Evolutionary conservation across 148 eudicot species (phyloP), one percentile per base, ranked within the genome.

Genomic region (Rhododendron kiyosumense): DNA sequence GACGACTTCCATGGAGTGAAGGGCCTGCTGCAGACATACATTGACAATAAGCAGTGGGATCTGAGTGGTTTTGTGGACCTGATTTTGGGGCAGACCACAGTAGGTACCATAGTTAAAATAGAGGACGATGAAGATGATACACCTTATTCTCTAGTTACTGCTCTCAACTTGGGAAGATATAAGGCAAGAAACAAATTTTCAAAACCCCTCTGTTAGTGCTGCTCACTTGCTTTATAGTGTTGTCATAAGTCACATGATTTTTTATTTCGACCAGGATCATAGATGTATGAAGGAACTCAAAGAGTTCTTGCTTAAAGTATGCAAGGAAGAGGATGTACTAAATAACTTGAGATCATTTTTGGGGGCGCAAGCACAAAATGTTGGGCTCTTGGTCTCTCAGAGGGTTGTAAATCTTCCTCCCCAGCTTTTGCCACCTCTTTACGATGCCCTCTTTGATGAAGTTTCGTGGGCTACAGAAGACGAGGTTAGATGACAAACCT

Each of bases 351-450:
- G 87, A 84, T 86, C 76, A 11, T 82, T 93, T 81, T 85, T 95
- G 71, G 94, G 89, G 81, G 93, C 92, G 82, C 88, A 91, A 69
- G 89, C 92, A 5, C 83, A 86, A 41, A 90, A 91, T 89, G 95
- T 97, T 22, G 99, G 98, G 77, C 92, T 97, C 52, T 45, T 97
- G 88, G 94, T 97, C 59, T 95, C 98, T n/a, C 98, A 93, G 91
- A 91, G 95, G 78, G 94, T 97, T 78, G 92, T 89, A 76, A 97
- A 97, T 92, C 96, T 95, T 84, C 99, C 99, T 85, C 99, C 94
- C 43, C 98, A 95, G 89, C 96, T 97, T 63, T 87, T 97, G 89
- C 99, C 98, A 45, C 98, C 90, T 61, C 92, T 97, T 85, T 95
- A 97, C 85, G 94, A 93, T 93, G 92, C 89, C 51, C 94, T 97